These are phyloP conservation scores for Ogataea parapolymorpha DNA, from an alignment of 805 yeast species.

Conservation along the genomic window DNA sequence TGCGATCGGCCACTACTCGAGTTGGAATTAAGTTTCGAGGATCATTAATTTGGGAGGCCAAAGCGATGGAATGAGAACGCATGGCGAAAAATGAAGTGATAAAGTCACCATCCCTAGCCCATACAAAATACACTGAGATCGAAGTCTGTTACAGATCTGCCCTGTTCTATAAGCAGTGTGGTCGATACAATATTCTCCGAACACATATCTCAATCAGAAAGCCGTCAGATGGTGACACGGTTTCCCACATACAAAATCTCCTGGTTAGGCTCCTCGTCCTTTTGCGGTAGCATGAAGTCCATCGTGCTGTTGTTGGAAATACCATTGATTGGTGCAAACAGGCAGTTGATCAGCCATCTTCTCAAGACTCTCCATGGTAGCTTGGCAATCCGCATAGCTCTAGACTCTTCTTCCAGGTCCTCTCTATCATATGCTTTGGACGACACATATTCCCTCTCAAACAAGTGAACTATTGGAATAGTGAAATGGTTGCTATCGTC, in stretches of 20 bases:
- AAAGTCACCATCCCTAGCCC: no score
- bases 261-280: conserved; percentile 12
- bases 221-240: conserved; percentile 10
- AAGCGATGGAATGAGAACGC: no score
- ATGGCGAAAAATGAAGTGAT: no score
- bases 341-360: conserved; percentile 12
- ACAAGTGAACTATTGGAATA: conserved; percentile 27
- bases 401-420: conserved; percentile 1
- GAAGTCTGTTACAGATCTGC: no score
- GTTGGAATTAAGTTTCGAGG: no score
- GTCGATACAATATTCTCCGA: no score
- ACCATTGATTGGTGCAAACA: conserved; percentile 20
- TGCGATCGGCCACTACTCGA: no score
- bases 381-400: not conserved
- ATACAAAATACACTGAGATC: no score
- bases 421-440: conserved; percentile 10
- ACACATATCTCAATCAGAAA: no score
- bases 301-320: conserved; percentile 18
- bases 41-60: no score
- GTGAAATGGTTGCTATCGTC: conserved; percentile 9
- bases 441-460: conserved; percentile 24
- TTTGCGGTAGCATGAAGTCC: conserved; percentile 19
- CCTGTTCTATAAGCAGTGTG: no score
- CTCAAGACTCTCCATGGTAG: conserved; percentile 6
- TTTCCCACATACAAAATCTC: conserved; percentile 25